Percentiles rank a stretch among this genome's conserved stretches.
Evolutionary conservation across 352 stramenopile genomes (phyloP).

Genomic region (Globisporangium spiculum): DNA sequence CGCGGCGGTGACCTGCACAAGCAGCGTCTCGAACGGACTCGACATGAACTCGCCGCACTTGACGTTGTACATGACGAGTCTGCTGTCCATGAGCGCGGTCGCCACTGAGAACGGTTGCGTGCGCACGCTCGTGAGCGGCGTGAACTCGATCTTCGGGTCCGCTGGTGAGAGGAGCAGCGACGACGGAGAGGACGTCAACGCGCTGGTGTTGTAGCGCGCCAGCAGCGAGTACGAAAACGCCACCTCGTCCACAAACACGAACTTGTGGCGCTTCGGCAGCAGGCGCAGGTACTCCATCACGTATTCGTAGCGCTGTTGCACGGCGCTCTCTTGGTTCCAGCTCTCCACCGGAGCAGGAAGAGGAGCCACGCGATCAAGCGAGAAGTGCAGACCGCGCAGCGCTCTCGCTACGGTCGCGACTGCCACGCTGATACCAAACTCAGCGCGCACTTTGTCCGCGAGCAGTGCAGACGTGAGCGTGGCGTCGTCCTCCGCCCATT

Average conservation of each 20-base stretch:
- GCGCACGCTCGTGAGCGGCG: not conserved
- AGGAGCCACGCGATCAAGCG: not conserved
- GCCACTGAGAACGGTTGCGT: not conserved
- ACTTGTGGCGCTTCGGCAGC: constrained; percentile 4
- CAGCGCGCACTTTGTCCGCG: not conserved
- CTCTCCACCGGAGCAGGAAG: not conserved
- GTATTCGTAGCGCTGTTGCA: not conserved
- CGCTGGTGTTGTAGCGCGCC: not conserved
- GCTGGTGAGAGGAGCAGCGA: not conserved
- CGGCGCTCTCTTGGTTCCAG: not conserved
- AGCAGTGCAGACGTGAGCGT: not conserved
- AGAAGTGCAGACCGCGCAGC: constrained; percentile 5
- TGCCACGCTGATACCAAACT: not conserved
- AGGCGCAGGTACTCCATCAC: constrained; percentile 2
- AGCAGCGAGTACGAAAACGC: constrained; percentile 4
- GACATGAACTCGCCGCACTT: not conserved
- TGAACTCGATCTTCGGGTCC: not conserved
- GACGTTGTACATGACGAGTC: not conserved
- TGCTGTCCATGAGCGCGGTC: not conserved
- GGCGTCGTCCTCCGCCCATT: constrained; percentile 1
- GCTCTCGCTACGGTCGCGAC: not conserved
- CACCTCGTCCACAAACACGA: constrained; percentile 2
- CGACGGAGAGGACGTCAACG: not conserved
- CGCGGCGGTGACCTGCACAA: not conserved
- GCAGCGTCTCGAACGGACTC: not conserved